phyloP scores from a whole-genome alignment of 176 grass and related monocot species.

The Oryza brachyantha region DNA sequence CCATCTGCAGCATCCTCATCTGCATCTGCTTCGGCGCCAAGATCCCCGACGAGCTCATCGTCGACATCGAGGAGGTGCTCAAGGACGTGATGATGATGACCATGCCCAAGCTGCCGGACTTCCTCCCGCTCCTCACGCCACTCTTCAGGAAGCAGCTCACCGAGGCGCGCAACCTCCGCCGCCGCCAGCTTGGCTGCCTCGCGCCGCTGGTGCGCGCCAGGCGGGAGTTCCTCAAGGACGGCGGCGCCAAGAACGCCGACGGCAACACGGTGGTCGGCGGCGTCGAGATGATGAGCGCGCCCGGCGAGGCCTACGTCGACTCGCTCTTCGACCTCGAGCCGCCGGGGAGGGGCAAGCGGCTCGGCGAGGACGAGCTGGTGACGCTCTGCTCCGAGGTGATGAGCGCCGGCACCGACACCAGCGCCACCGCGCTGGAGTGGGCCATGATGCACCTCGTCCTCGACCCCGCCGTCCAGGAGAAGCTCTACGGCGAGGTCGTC shows the following conservation, averaged over 20 bases:
- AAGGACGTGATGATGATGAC: slow-evolving; percentile 98
- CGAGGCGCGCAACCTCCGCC: slow-evolving; percentile 49
- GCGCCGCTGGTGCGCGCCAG: slow-evolving; percentile 63
- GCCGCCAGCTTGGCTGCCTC: slow-evolving; percentile 73
- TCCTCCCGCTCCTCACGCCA: slow-evolving; percentile 73
- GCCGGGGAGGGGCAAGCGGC: slow-evolving; percentile 50
- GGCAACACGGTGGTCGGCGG: slow-evolving; percentile 15
- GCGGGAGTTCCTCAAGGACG: slow-evolving; percentile 52
- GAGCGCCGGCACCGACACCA: slow-evolving; percentile 96
- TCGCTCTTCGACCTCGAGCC: slow-evolving; percentile 86
- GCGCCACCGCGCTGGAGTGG: slow-evolving; percentile 88
- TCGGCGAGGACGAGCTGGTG: slow-evolving; percentile 86
- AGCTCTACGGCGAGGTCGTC: slow-evolving; percentile 67
- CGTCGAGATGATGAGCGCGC: slow-evolving; percentile 74
- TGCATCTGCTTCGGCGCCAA: slow-evolving; percentile 98
- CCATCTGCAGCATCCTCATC: slow-evolving; percentile 93
- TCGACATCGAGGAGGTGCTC: slow-evolving; percentile 85
- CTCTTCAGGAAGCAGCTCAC: slow-evolving; percentile 71
- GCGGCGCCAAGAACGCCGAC: slow-evolving; percentile 12
- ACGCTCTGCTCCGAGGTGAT: slow-evolving; percentile 98
- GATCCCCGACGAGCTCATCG: slow-evolving; percentile 70
- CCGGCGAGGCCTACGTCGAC: slow-evolving; percentile 92
- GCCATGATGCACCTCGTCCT: slow-evolving; percentile 85
- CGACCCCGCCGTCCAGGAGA: slow-evolving; percentile 59
- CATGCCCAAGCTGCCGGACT: slow-evolving; percentile 81